These are phyloP conservation scores for Cymbopogon citratus DNA, from an alignment of 176 grass and related monocot genomes.

Conservation along the genomic window DNA sequence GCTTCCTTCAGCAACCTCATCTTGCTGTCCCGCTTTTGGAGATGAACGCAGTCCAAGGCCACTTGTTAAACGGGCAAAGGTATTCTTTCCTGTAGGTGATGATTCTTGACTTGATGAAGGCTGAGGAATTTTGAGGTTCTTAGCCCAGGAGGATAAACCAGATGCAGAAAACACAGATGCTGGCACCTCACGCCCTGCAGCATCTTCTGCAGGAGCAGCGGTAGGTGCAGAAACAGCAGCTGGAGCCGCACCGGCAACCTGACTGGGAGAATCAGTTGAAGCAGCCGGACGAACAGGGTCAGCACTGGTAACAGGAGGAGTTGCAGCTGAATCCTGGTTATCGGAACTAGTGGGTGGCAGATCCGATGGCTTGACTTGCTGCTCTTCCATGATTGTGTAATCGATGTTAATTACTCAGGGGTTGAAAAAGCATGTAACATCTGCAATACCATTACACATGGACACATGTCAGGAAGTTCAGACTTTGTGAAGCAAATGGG, in stretches of 20 bases:
- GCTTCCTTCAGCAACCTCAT: slow-evolving; percentile 50
- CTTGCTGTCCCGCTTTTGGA: slow-evolving; percentile 60
- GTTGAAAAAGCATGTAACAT: neutral
- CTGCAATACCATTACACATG: slow-evolving; percentile 35
- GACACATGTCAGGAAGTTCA: neutral
- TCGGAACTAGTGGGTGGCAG: neutral
- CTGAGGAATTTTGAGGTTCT: slow-evolving; percentile 82
- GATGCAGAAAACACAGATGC: slow-evolving; percentile 64
- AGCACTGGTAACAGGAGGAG: slow-evolving; percentile 18
- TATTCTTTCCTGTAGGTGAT: slow-evolving; percentile 72
- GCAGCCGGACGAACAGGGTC: slow-evolving; percentile 16
- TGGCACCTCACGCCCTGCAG: slow-evolving; percentile 33
- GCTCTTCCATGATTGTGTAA: slow-evolving; percentile 45
- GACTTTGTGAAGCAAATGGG: neutral
- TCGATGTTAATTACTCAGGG: slow-evolving; percentile 1
- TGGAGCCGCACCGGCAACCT: slow-evolving; percentile 12
- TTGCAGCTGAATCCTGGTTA: slow-evolving; percentile 35
- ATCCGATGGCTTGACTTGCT: slow-evolving; percentile 52
- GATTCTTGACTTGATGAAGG: slow-evolving; percentile 54
- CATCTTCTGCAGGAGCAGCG: slow-evolving; percentile 38
- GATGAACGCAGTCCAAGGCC: slow-evolving; percentile 65
- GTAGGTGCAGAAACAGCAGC: slow-evolving; percentile 12
- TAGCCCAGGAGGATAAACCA: slow-evolving; percentile 90
- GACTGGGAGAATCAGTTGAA: slow-evolving; percentile 32
- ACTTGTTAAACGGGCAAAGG: slow-evolving; percentile 75